Evolutionary conservation across 257 asterid genomes (phyloP), one percentile per base, ranked within the genome.

Genomic region (Solanum chmielewskii): DNA sequence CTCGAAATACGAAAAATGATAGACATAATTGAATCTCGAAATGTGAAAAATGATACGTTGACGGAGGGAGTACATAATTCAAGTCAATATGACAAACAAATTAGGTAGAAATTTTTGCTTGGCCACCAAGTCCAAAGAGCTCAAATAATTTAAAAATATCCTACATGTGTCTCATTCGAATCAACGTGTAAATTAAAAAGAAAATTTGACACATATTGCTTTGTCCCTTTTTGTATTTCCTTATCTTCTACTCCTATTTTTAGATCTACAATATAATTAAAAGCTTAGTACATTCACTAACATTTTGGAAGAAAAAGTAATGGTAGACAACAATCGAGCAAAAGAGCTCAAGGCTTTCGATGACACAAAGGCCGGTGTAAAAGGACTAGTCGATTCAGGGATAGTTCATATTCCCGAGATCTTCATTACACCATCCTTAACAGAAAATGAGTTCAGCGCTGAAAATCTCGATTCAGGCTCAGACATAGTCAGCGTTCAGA

Each of bases 321-420:
- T 78, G 84, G 84, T 21, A 4, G 25, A 75, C 13, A 23, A 9
- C 37, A 60, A 86, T 37, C 9, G 88, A 56, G 44, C 29, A 52
- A 75, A 81, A 75, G 74, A 86, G 4, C 56, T 86, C 73, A 74
- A 75, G 44, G 73, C 71, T 8, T 86, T 86, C 20, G 88, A 86
- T 62, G 76, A 86, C 25, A 73, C 76, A 0, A 86, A 86, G 37
- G 76, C 85, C 10, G 88, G 88, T 5, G 88, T 86, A 16, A 86
- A 86, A 86, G 88, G 88, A 20, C 85, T 86, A 2, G 77, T 86
- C 21, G 88, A 86, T 74, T 25, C 84, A 7, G 85, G 88, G n/a
- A 35, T 86, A 29, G 52, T 74, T 39, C 68, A 37, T 8, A 75
- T 86, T 16, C 88, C 88, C 1, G 31, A 75, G 64, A 23, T 86